Percentiles rank a stretch among this genome's conserved stretches.
Evolutionary conservation across 2,329 filamentous ascomycete species (phyloP).

Genomic region (Polytolypa hystricis): DNA sequence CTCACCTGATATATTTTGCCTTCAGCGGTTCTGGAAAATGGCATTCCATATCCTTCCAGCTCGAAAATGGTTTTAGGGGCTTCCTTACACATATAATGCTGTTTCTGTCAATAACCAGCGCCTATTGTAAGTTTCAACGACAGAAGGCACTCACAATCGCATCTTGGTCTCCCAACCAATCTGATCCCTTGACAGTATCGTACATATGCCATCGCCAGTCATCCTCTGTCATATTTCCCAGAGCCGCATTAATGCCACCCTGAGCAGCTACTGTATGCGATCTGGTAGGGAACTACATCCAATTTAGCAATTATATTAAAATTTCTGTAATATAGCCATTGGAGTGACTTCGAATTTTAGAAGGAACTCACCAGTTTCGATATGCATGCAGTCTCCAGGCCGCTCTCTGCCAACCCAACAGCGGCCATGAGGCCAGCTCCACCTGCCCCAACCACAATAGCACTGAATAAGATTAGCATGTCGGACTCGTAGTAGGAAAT

Average conservation of each 20-base stretch:
- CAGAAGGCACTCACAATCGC: constrained; percentile 48
- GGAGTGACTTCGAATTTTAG: not conserved
- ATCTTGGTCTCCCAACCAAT: constrained; percentile 96
- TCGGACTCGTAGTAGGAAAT: too few relatives aligned
- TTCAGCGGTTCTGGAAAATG: constrained; percentile 84
- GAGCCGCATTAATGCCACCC: constrained; percentile 41
- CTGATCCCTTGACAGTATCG: constrained; percentile 93
- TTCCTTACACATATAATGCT: constrained; percentile 93
- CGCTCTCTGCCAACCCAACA: constrained; percentile 13
- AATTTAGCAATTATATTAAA: constrained; percentile 1
- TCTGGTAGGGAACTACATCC: constrained; percentile 13
- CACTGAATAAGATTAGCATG: constrained; percentile 7
- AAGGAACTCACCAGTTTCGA: constrained; percentile 11
- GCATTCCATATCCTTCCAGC: constrained; percentile 94
- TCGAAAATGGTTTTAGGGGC: constrained; percentile 85
- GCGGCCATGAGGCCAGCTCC: constrained; percentile 14
- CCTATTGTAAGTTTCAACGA: too few relatives aligned
- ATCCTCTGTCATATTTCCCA: constrained; percentile 75
- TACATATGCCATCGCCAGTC: constrained; percentile 99
- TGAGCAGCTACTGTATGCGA: constrained; percentile 31
- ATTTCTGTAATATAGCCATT: not conserved
- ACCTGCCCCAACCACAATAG: constrained; percentile 13
- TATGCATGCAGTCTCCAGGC: constrained; percentile 14
- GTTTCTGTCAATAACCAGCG: too few relatives aligned
- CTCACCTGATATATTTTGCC: constrained; percentile 35